Percentiles rank a stretch among this genome's conserved stretches.
These are phyloP conservation scores for Corylus heterophylla DNA, from an alignment of 306 rosid genomes.

Conservation along the genomic window DNA sequence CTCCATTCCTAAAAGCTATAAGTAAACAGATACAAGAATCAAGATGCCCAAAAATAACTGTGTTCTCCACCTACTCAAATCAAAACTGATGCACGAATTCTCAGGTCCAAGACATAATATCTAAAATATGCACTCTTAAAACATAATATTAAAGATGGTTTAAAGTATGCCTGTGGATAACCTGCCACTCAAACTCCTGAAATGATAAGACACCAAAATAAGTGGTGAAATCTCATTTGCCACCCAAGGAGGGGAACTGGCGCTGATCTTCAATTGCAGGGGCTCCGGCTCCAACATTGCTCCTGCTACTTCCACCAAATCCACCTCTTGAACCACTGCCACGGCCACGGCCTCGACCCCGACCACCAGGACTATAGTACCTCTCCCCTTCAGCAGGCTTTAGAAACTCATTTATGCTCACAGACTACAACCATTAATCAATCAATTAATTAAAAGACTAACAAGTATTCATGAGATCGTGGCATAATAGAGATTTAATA, in stretches of 20 bases:
- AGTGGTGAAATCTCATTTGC: slow-evolving; percentile 55
- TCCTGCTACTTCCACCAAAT: slow-evolving; percentile 43
- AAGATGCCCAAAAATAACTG: slow-evolving; percentile 8
- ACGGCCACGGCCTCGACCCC: slow-evolving; percentile 85
- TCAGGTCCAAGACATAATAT: slow-evolving; percentile 35
- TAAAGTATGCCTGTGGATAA: slow-evolving; percentile 24
- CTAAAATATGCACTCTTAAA: slow-evolving; percentile 50
- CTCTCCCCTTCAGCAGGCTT: slow-evolving; percentile 89
- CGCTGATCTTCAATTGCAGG: slow-evolving; percentile 86
- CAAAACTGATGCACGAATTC: slow-evolving; percentile 58
- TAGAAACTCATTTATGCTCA: slow-evolving; percentile 86
- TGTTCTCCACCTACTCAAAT: slow-evolving; percentile 38
- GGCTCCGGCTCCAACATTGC: slow-evolving; percentile 58
- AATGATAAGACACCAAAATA: slow-evolving; percentile 26
- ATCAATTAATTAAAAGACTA: not conserved
- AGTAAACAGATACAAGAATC: not conserved
- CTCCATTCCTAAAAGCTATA: not conserved
- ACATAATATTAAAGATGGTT: slow-evolving; percentile 36
- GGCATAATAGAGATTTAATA: not conserved
- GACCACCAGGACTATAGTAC: slow-evolving; percentile 59
- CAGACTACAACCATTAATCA: slow-evolving; percentile 49
- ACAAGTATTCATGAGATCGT: not conserved
- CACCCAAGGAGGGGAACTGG: slow-evolving; percentile 88
- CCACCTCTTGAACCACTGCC: slow-evolving; percentile 85
- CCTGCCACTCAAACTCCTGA: slow-evolving; percentile 36